Evolutionary conservation across 2,329 filamentous ascomycete species (phyloP).

Genomic region (Phaeosphaeria sp.): DNA sequence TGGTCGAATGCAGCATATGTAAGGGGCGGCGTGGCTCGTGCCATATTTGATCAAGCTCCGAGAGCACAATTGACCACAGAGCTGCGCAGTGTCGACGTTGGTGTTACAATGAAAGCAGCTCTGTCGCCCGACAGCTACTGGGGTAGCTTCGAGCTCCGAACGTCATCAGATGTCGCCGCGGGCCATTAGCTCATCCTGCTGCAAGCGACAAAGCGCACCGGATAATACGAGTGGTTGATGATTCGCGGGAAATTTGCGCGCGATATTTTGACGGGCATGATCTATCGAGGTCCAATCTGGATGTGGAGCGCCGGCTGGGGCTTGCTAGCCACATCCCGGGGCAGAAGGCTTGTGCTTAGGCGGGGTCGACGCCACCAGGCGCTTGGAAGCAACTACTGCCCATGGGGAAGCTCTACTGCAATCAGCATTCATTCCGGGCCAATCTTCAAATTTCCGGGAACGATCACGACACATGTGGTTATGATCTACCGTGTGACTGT

Average conservation of each 20-base stretch:
- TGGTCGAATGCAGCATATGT: background rate
- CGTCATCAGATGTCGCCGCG: constrained; percentile 8
- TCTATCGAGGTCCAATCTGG: constrained; percentile 23
- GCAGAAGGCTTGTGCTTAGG: constrained; percentile 17
- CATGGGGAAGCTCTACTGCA: constrained; percentile 23
- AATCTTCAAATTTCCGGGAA: background rate
- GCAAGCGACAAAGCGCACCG: constrained; percentile 4
- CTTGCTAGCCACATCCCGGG: constrained; percentile 23
- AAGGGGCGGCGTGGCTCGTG: background rate
- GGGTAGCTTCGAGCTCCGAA: constrained; percentile 11
- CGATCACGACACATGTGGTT: background rate
- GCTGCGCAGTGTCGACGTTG: background rate
- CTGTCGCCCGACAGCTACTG: background rate
- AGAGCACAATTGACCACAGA: background rate
- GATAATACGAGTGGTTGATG: constrained; percentile 11
- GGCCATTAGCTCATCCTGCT: background rate
- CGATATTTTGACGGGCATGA: constrained; percentile 17
- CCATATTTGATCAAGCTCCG: background rate
- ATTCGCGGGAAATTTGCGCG: constrained; percentile 31
- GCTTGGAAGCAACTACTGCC: constrained; percentile 6
- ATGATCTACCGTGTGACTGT: background rate
- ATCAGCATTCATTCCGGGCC: constrained; percentile 10
- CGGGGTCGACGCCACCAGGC: constrained; percentile 27
- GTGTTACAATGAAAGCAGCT: background rate
- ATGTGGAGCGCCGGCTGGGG: constrained; percentile 32